Conservation (phyloP, 345 rosid genomes). For the Eucalyptus regnans region DNA sequence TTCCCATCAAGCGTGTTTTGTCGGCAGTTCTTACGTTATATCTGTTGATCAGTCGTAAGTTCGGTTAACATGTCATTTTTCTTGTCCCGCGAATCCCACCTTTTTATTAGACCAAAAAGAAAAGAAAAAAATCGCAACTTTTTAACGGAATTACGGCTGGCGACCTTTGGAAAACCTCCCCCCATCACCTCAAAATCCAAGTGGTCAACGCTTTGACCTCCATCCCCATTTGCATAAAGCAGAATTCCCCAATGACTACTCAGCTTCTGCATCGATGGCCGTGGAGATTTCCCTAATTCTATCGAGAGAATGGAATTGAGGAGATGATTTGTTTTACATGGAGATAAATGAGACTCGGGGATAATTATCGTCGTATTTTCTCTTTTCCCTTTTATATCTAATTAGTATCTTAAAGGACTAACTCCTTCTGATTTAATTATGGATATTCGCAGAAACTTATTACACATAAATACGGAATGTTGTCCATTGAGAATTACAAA, state of each 20-base stretch:
- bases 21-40: neutral
- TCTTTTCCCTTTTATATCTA: fast-evolving
- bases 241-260: neutral
- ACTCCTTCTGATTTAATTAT: neutral
- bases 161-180: neutral
- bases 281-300: neutral
- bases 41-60: neutral
- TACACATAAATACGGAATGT: neutral
- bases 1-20: neutral
- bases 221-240: neutral
- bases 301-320: neutral
- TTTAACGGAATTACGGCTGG: neutral
- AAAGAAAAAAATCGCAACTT: neutral
- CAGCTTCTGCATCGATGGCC: neutral
- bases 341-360: neutral
- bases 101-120: neutral
- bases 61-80: neutral
- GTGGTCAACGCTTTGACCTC: neutral
- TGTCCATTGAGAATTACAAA: no score
- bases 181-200: neutral
- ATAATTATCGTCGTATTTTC: fast-evolving
- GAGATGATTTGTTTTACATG: neutral
- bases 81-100: neutral
- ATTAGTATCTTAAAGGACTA: no score
- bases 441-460: neutral